A percentile compares a stretch with the other conserved stretches of the same genome.
Evolutionary conservation across 768 basidiomycete genomes (phyloP).

Genomic region (Cubamyces lactineus): DNA sequence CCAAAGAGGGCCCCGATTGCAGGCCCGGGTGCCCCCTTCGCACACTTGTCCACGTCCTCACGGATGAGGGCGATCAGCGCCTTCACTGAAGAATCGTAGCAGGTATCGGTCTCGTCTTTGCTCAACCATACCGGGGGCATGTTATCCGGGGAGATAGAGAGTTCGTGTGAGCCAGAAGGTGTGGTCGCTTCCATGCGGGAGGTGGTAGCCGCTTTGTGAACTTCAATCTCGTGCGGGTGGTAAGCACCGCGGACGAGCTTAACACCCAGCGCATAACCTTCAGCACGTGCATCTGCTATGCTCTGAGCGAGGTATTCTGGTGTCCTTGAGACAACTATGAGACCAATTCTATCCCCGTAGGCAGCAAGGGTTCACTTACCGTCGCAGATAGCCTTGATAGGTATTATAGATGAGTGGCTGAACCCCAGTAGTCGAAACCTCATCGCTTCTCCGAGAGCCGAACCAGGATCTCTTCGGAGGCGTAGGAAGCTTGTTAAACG

Average conservation of each 20-base stretch:
- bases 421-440: slow-evolving; percentile 27
- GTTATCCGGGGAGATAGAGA: slow-evolving; percentile 60
- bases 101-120: slow-evolving; percentile 74
- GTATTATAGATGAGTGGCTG: slow-evolving; percentile 84
- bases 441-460: not conserved
- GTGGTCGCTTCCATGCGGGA: slow-evolving; percentile 10
- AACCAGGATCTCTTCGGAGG: slow-evolving; percentile 25
- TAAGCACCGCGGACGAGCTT: slow-evolving; percentile 96
- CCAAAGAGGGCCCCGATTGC: slow-evolving; percentile 76
- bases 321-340: slow-evolving; percentile 49
- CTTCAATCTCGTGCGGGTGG: slow-evolving; percentile 71
- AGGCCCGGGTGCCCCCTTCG: slow-evolving; percentile 14
- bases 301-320: slow-evolving; percentile 66
- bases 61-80: slow-evolving; percentile 58
- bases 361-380: slow-evolving; percentile 43
- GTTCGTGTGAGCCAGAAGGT: slow-evolving; percentile 22
- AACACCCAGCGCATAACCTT: slow-evolving; percentile 79
- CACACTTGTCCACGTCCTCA: slow-evolving; percentile 46
- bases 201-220: slow-evolving; percentile 39
- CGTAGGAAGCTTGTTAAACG: slow-evolving; percentile 61
- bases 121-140: slow-evolving; percentile 68
- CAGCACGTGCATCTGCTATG: slow-evolving; percentile 62
- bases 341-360: not conserved
- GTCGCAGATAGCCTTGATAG: slow-evolving; percentile 84
- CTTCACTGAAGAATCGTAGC: slow-evolving; percentile 65